Conservation (phyloP, 805 yeast genomes). For the Metschnikowia corniflorae region DNA sequence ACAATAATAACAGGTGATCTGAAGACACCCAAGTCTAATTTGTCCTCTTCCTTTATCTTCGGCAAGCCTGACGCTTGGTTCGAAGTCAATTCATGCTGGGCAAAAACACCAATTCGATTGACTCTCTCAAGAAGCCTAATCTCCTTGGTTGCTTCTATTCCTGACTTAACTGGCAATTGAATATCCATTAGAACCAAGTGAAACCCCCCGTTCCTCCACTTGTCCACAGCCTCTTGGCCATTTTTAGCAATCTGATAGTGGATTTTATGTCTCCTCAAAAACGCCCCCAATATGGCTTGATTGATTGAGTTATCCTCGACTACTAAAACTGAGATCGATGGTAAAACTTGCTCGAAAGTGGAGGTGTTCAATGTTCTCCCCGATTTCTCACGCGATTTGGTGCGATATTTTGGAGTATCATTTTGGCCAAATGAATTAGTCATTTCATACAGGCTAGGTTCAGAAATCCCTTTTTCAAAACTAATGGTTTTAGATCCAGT, state of each 20-base stretch:
- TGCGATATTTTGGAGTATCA: too few species aligned
- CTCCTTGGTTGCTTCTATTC: constrained; percentile 91
- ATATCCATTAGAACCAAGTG: constrained; percentile 96
- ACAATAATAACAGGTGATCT: constrained; percentile 96
- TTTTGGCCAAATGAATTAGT: too few species aligned
- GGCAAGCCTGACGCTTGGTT: constrained; percentile 20
- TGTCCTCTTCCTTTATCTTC: constrained; percentile 44
- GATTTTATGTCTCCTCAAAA: constrained; percentile 79
- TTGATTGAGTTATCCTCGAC: constrained; percentile 97
- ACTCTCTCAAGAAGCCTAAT: constrained; percentile 79
- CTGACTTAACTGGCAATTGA: constrained; percentile 93
- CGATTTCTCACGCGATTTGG: not conserved
- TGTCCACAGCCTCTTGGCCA: constrained; percentile 92
- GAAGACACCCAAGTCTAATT: constrained; percentile 58
- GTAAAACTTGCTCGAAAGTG: constrained; percentile 62
- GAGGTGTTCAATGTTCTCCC: constrained; percentile 25
- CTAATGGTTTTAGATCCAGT: not conserved
- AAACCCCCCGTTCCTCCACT: constrained; percentile 92
- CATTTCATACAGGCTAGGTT: too few species aligned
- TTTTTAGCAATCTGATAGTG: constrained; percentile 84
- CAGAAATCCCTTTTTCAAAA: too few species aligned
- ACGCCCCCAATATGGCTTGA: constrained; percentile 86
- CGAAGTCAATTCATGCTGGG: constrained; percentile 33
- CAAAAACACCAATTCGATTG: constrained; percentile 72
- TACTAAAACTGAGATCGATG: constrained; percentile 84